A percentile compares a stretch with the other conserved stretches of the same genome.
Conservation (phyloP, 2,329 filamentous ascomycete species). For the Fusarium pseudocircinatum region DNA sequence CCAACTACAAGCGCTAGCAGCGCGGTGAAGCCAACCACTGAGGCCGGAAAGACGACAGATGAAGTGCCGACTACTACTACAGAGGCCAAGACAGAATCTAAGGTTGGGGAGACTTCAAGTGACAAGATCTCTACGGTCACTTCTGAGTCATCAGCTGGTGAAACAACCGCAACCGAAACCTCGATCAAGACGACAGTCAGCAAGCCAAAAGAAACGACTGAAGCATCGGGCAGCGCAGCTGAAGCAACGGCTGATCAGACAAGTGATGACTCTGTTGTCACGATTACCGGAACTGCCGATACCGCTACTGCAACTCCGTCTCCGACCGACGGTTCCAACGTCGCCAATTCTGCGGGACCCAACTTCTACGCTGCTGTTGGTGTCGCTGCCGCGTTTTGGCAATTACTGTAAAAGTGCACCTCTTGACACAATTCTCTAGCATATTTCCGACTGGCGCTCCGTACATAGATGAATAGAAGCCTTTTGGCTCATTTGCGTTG, state of each 20-base stretch:
- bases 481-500: not conserved
- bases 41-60: not conserved
- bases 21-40: not conserved
- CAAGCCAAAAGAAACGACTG: not conserved
- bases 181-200: not conserved
- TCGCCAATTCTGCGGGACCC: not conserved
- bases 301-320: not conserved
- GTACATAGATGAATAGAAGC: not conserved
- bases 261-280: not conserved
- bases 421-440: not conserved
- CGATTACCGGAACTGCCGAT: not conserved
- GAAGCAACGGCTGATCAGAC: not conserved
- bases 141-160: not conserved
- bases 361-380: not conserved
- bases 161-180: not conserved
- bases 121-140: not conserved
- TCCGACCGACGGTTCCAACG: not conserved
- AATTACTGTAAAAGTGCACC: constrained; percentile 3
- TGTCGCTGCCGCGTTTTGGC: constrained; percentile 5
- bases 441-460: too few relatives aligned
- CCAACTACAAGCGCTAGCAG: not conserved
- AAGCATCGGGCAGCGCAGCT: not conserved
- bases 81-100: not conserved
- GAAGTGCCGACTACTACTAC: not conserved
- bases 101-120: not conserved